Conservation (phyloP, 106 monocot genomes). For the Chionographis japonica region DNA sequence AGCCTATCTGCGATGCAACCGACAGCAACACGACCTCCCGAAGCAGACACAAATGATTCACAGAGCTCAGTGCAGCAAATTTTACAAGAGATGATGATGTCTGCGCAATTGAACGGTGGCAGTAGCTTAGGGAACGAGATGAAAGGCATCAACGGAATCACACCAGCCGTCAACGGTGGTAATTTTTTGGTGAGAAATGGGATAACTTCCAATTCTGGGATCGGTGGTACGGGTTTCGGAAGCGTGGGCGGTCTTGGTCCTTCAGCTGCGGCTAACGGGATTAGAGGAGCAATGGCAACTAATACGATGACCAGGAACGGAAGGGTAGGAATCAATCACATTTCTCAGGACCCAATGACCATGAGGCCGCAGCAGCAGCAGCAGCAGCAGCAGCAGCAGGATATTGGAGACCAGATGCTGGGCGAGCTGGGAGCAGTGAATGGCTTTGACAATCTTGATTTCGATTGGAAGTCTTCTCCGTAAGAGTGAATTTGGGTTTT, state of each 20-base stretch:
- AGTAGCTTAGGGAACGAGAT: slow-evolving; percentile 28
- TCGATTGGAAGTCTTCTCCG: slow-evolving; percentile 60
- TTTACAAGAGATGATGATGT: slow-evolving; percentile 63
- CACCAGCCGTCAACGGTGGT: slow-evolving; percentile 18
- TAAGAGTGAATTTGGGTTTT: slow-evolving; percentile 1
- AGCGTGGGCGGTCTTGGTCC: slow-evolving; percentile 35
- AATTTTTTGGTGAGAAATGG: slow-evolving; percentile 31
- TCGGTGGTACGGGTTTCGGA: slow-evolving; percentile 33
- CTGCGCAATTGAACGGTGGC: slow-evolving; percentile 31
- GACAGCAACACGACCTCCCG: slow-evolving; percentile 19
- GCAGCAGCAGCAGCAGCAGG: slow-evolving; percentile 52
- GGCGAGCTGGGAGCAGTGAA: slow-evolving; percentile 36
- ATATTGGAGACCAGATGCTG: slow-evolving; percentile 44
- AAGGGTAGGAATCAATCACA: slow-evolving; percentile 21
- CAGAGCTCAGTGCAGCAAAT: slow-evolving; percentile 62
- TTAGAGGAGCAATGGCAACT: slow-evolving; percentile 40
- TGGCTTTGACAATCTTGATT: slow-evolving; percentile 67
- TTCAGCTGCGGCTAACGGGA: slow-evolving; percentile 18
- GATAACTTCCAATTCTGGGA: slow-evolving; percentile 17
- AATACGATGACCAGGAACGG: slow-evolving; percentile 34
- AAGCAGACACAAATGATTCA: slow-evolving; percentile 30
- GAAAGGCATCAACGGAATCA: slow-evolving; percentile 37
- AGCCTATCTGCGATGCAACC: slow-evolving; percentile 19
- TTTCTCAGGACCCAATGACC: slow-evolving; percentile 30
- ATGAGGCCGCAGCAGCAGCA: slow-evolving; percentile 47